A percentile compares a stretch with the other conserved stretches of the same genome.
Conservation (phyloP, 176 grass and related monocot genomes). For the Echinochloa phyllopogon region DNA sequence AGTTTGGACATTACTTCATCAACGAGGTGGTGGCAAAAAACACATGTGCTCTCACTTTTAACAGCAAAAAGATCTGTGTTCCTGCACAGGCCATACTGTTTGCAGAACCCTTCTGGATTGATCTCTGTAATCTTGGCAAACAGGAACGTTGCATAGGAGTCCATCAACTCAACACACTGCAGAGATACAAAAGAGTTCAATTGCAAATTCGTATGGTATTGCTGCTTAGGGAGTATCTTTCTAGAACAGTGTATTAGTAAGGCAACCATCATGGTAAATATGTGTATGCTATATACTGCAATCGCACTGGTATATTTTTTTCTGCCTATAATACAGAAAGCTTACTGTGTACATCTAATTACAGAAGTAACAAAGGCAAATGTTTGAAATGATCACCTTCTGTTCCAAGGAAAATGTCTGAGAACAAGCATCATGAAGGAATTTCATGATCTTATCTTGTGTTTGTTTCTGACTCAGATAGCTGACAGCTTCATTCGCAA, state of each 20-base stretch:
- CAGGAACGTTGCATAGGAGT: constrained; percentile 75
- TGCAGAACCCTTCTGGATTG: constrained; percentile 75
- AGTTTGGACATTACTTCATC: constrained; percentile 67
- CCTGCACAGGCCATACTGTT: constrained; percentile 72
- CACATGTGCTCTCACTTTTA: constrained; percentile 58
- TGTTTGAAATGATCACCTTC: too few relatives aligned
- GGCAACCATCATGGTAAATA: too few relatives aligned
- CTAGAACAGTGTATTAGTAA: too few relatives aligned
- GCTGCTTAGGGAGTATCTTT: neutral
- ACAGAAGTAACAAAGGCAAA: too few relatives aligned
- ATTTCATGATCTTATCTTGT: constrained; percentile 52
- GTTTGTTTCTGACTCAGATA: constrained; percentile 72
- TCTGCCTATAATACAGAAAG: too few relatives aligned
- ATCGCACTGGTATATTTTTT: too few relatives aligned
- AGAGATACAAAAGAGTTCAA: constrained; percentile 17
- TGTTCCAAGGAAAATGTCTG: constrained; percentile 62
- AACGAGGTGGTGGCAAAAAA: constrained; percentile 68
- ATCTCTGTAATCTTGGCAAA: constrained; percentile 68
- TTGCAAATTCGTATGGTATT: neutral
- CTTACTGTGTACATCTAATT: too few relatives aligned
- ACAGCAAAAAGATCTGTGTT: constrained; percentile 24
- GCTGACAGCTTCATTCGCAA: constrained; percentile 49
- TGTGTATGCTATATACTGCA: too few relatives aligned
- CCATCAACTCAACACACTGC: constrained; percentile 77
- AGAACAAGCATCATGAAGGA: constrained; percentile 76